Evolutionary conservation across 176 grass and related monocot genomes (phyloP), one percentile per base, ranked within the genome.

Genomic region (Oryza brachyantha): DNA sequence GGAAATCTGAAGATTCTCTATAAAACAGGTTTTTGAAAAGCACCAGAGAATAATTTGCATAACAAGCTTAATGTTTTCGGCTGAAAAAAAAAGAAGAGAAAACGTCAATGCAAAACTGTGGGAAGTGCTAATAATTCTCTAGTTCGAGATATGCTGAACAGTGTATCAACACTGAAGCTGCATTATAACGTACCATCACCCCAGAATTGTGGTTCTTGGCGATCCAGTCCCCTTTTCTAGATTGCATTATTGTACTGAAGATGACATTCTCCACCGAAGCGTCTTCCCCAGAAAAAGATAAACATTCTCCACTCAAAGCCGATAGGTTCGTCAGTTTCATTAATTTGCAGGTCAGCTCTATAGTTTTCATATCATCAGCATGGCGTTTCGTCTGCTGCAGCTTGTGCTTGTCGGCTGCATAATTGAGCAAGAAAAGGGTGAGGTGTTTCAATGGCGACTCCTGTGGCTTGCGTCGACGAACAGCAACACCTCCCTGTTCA

Each of bases 381-480:
- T 35, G 43, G 43, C 54, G 25, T 32, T 32, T 19, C 42, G 26
- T 64, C 25, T 19, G 2, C 57, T 42, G 68, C 79, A 72, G 0
- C n/a, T 55, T 77, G 80, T 19, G 81, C 29, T 61, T 88, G 70
- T 84, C 70, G 35, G 81, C 64, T 70, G 76, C 76, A 84, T 84
- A 81, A 84, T 88, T 80, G 86, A 84, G 76, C 28, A 11, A 27
- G 21, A 58, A 80, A 79, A 46, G 68, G 68, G 32, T 35, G 43
- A 17, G 13, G 45, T 9, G 34, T 1, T 40, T 63, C 7, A 57
- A 76, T 84, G 75, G 86, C 12, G 13, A n/a, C 26, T 84, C 54
- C 76, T 88, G 81, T 65, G 28, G 48, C 4, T 63, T 29, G 42
- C 66, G 43, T 82, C 71, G 27, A 61, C 58, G 50, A 32, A 70